Conservation (phyloP, 2,329 filamentous ascomycete species). For the Elsinoe ampelina region DNA sequence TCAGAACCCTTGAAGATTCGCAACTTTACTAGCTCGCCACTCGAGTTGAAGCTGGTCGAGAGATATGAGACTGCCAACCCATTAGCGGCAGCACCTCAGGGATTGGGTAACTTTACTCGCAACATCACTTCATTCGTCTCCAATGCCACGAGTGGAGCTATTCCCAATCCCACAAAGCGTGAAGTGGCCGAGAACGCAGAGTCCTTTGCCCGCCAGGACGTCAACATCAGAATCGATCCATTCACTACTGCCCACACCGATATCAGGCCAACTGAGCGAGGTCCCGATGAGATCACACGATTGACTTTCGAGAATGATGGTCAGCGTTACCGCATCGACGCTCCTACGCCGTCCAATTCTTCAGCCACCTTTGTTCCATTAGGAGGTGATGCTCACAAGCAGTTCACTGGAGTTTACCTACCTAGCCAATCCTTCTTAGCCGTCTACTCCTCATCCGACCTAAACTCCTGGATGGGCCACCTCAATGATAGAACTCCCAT, state of each 20-base stretch:
- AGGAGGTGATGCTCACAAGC: conserved; percentile 25
- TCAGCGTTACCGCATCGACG: conserved; percentile 62
- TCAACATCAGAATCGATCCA: conserved; percentile 55
- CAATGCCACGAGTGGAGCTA: conserved; percentile 25
- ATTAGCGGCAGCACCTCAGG: conserved; percentile 32
- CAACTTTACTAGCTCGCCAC: conserved; percentile 66
- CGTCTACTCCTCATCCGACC: conserved; percentile 61
- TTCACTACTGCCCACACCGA: conserved; percentile 59
- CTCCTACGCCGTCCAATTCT: conserved; percentile 46
- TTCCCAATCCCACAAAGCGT: conserved; percentile 26
- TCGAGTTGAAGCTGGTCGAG: conserved; percentile 65
- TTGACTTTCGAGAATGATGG: conserved; percentile 59
- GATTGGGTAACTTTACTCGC: conserved; percentile 26
- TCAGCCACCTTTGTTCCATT: conserved; percentile 32
- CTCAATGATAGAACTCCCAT: conserved; percentile 64
- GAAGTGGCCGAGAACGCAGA: conserved; percentile 47
- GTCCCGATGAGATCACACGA: conserved; percentile 47
- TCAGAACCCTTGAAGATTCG: conserved; percentile 56
- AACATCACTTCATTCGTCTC: conserved; percentile 41
- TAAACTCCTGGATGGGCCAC: conserved; percentile 71
- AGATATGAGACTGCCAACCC: conserved; percentile 53
- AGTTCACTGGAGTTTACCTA: conserved; percentile 37
- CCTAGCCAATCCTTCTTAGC: conserved; percentile 35
- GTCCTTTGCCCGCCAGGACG: conserved; percentile 52
- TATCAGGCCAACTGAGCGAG: conserved; percentile 49